A percentile compares a stretch with the other conserved stretches of the same genome.
Conservation (phyloP, 768 basidiomycete genomes). For the Leccinum sublutescens region DNA sequence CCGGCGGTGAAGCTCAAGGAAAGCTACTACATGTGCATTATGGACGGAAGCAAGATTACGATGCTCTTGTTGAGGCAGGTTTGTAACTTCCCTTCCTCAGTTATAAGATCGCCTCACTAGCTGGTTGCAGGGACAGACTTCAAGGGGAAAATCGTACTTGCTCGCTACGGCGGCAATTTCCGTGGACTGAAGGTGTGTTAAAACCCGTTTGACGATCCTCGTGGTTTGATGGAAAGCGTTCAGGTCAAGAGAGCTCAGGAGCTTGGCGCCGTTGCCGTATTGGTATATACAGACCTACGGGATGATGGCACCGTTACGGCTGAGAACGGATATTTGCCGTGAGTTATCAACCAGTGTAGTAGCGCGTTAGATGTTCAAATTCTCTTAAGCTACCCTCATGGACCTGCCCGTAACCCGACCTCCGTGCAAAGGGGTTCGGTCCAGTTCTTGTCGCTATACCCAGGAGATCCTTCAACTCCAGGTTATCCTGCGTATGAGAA, state of each 20-base stretch:
- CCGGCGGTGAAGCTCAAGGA: slow-evolving; percentile 63
- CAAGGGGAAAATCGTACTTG: slow-evolving; percentile 74
- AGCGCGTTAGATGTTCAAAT: neutral
- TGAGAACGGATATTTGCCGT: slow-evolving; percentile 72
- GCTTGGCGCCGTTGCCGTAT: slow-evolving; percentile 74
- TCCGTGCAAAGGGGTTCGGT: slow-evolving; percentile 88
- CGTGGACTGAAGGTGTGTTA: slow-evolving; percentile 80
- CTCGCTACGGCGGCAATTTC: slow-evolving; percentile 74
- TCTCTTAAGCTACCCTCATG: slow-evolving; percentile 49
- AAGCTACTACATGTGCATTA: slow-evolving; percentile 57
- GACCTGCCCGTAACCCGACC: slow-evolving; percentile 84
- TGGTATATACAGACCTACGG: slow-evolving; percentile 85
- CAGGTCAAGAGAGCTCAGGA: slow-evolving; percentile 86
- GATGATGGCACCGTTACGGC: slow-evolving; percentile 83
- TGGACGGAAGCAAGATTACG: slow-evolving; percentile 63
- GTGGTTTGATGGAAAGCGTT: slow-evolving; percentile 25
- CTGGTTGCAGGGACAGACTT: slow-evolving; percentile 54
- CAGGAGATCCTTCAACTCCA: slow-evolving; percentile 84
- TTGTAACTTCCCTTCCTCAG: neutral
- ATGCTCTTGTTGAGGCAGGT: slow-evolving; percentile 53
- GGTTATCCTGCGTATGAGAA: slow-evolving; percentile 85
- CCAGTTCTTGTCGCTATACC: slow-evolving; percentile 64
- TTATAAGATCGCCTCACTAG: neutral
- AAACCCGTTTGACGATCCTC: slow-evolving; percentile 3
- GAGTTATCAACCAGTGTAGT: slow-evolving; percentile 18